Evolutionary conservation across 306 rosid genomes (phyloP), one percentile per base, ranked within the genome.

Genomic region (Rosa lucieae): DNA sequence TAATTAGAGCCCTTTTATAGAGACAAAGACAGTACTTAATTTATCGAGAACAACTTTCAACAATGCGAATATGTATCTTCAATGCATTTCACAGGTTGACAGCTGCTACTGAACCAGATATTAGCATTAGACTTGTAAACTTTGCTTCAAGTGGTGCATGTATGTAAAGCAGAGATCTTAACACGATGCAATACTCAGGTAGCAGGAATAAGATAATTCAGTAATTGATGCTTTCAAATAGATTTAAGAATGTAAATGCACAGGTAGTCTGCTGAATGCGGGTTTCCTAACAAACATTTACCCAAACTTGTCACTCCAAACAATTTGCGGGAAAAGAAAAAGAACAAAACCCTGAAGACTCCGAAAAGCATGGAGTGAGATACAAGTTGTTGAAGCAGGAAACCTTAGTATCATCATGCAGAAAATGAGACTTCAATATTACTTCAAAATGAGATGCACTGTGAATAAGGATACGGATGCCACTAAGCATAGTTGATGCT

Each of bases 301-400:
- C 72, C 72, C 20, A n/a, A 44, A 67, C 72, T 42, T 69, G 55
- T 69, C 44, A 20, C 32, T 43, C 73, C 5, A 44, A 69, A 42
- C 72, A 18, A 14, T 63, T 11, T 39, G 23, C 12, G 4, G 0
- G 11, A 23, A 32, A 32, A 66, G 12, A 37, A 66, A 66, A 66
- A 17, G 23, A 37, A 35, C 0, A 8, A 66, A 35, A 39, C 10
- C 48, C 14, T 66, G 71, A 35, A 32, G 46, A 65, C 10, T 66
- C 70, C 17, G 23, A 18, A 69, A 69, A 43, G 18, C 49, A 20
- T 20, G 70, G 20, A 65, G 26, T 67, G 48, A 40, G 49, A 20
- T 18, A 18, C 29, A 20, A 40, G 26, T 67, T 67, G 72, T 20
- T 18, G 72, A 56, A 56, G 12, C 63, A 56, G 63, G 63, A n/a